Percentiles rank a stretch among this genome's conserved stretches.
These are phyloP conservation scores for Yamadazyma blattariae DNA, from an alignment of 1,139 yeast genomes.

Conservation along the genomic window DNA sequence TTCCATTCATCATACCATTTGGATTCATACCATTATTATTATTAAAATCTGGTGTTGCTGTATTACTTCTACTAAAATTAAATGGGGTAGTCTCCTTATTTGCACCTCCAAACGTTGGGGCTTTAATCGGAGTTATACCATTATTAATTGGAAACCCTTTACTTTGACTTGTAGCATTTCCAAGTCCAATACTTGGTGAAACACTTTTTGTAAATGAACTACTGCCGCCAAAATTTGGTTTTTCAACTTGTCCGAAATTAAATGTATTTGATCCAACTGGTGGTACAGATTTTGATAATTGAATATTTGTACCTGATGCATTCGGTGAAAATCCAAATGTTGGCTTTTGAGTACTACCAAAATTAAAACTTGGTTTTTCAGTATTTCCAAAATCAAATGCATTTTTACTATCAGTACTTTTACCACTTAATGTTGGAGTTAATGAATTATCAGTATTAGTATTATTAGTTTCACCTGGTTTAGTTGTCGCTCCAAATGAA, in stretches of 20 bases:
- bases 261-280: neutral
- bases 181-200: slow-evolving; percentile 4
- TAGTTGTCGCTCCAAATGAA: slow-evolving; percentile 1
- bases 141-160: slow-evolving; percentile 11
- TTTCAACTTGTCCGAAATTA: slow-evolving; percentile 4
- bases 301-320: neutral
- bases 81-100: slow-evolving; percentile 10
- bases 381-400: slow-evolving; percentile 14
- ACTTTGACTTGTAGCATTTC: neutral
- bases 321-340: slow-evolving; percentile 5
- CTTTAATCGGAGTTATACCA: slow-evolving; percentile 12
- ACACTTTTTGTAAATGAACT: slow-evolving; percentile 6
- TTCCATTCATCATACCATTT: too few relatives aligned
- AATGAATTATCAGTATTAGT: neutral
- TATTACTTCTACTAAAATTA: slow-evolving; percentile 10
- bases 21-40: neutral
- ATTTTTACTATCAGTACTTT: slow-evolving; percentile 5
- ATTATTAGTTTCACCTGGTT: too few relatives aligned
- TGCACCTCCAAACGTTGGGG: slow-evolving; percentile 3
- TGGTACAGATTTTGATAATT: slow-evolving; percentile 4
- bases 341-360: slow-evolving; percentile 12
- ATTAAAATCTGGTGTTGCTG: slow-evolving; percentile 13
- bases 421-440: slow-evolving; percentile 1
- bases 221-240: slow-evolving; percentile 1
- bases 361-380: slow-evolving; percentile 10